phyloP scores from a whole-genome alignment of 805 yeast species.

The Starmera dryadoides region DNA sequence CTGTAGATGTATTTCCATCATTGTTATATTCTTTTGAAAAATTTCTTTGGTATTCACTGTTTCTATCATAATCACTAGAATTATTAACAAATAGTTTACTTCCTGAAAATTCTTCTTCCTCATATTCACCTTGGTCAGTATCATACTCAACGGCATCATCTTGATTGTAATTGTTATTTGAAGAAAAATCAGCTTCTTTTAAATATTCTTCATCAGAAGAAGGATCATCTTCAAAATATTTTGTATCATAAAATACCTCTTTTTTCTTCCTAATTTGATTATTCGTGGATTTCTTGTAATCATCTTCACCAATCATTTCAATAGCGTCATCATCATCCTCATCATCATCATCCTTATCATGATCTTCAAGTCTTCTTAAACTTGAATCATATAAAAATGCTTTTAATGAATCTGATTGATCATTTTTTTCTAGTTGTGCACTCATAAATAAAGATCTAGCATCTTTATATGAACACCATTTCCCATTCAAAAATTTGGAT shows the following conservation, averaged over 20 bases:
- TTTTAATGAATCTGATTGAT: neutral
- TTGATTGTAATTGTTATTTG: neutral
- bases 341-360: slow-evolving; percentile 1
- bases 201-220: slow-evolving; percentile 8
- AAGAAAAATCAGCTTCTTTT: neutral
- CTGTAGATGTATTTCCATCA: no score
- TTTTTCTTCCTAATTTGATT: neutral
- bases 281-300: slow-evolving; percentile 4
- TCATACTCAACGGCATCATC: neutral
- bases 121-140: no score
- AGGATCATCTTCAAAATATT: slow-evolving; percentile 6
- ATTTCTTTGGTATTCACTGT: no score
- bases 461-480: slow-evolving; percentile 19
- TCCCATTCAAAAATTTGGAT: slow-evolving; percentile 13
- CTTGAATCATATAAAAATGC: neutral
- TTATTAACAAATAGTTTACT: no score
- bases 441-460: slow-evolving; percentile 11
- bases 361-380: neutral
- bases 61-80: no score
- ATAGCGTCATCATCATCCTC: neutral
- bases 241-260: neutral
- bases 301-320: slow-evolving; percentile 5
- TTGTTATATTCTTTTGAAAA: no score
- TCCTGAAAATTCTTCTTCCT: no score
- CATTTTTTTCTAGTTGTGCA: slow-evolving; percentile 2